A percentile compares a stretch with the other conserved stretches of the same genome.
These are phyloP conservation scores for Pichia sp. DNA, from an alignment of 1,139 yeast species.

Conservation along the genomic window DNA sequence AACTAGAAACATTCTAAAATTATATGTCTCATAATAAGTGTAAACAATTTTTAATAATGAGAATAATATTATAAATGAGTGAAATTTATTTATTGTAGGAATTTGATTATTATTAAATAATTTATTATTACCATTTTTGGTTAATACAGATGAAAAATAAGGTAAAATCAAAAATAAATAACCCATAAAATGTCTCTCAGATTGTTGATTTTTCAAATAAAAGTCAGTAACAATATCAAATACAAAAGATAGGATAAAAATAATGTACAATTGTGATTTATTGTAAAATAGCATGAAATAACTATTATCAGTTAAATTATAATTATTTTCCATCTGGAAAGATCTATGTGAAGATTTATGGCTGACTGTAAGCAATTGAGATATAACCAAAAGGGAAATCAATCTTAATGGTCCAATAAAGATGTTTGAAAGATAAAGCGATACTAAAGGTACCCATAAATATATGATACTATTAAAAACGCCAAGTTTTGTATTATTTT, in stretches of 20 bases:
- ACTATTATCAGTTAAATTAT: conserved; percentile 11
- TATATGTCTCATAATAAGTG: conserved; percentile 17
- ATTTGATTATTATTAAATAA: not conserved
- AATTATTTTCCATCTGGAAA: conserved; percentile 17
- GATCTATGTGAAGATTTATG: conserved; percentile 14
- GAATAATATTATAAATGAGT: conserved; percentile 3
- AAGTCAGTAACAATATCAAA: conserved; percentile 1
- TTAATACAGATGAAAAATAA: conserved; percentile 2
- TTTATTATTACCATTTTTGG: not conserved
- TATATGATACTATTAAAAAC: conserved; percentile 1
- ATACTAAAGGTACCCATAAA: conserved; percentile 16
- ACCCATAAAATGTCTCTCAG: conserved; percentile 14
- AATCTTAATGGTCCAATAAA: conserved; percentile 24
- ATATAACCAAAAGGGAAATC: conserved; percentile 19
- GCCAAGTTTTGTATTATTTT: not conserved
- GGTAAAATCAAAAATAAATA: conserved; percentile 20
- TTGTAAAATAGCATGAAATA: conserved; percentile 10
- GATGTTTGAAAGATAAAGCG: conserved; percentile 18
- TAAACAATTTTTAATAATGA: conserved; percentile 12
- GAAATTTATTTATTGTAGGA: not conserved
- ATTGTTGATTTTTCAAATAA: not conserved
- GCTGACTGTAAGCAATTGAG: conserved; percentile 10
- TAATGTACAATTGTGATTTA: conserved; percentile 18
- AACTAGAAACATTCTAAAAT: conserved; percentile 26
- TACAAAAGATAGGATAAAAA: conserved; percentile 11